Percentiles rank a stretch among this genome's conserved stretches.
These are phyloP conservation scores for Beta lomatogona DNA, from an alignment of 179 eudicot species.

Conservation along the genomic window DNA sequence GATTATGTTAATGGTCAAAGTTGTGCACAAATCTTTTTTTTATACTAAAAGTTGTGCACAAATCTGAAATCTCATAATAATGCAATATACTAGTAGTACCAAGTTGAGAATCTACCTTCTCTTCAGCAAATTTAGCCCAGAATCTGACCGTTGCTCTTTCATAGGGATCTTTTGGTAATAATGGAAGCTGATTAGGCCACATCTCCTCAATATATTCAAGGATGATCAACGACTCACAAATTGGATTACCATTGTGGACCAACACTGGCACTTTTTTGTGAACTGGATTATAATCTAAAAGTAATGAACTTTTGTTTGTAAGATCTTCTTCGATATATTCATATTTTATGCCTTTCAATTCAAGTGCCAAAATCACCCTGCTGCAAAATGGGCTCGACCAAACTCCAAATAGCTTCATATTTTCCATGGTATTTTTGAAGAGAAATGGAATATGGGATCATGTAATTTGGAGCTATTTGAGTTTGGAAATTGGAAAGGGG, in stretches of 20 bases:
- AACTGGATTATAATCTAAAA: constrained; percentile 28
- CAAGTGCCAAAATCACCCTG: constrained; percentile 34
- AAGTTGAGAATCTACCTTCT: constrained; percentile 25
- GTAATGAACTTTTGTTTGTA: constrained; percentile 25
- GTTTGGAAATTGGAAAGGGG: too few species aligned
- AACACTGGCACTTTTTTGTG: constrained; percentile 34
- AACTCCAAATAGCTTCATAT: constrained; percentile 23
- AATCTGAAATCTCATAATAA: too few species aligned
- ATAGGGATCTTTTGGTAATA: constrained; percentile 27
- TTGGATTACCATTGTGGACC: constrained; percentile 28
- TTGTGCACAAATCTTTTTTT: too few species aligned
- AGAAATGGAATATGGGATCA: neutral
- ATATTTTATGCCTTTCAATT: constrained; percentile 30
- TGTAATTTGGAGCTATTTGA: too few species aligned
- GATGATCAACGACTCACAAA: constrained; percentile 34
- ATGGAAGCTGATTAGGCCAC: constrained; percentile 23
- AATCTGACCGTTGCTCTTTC: constrained; percentile 23
- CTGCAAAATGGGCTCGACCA: constrained; percentile 32
- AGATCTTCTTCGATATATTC: constrained; percentile 31
- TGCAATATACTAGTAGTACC: neutral
- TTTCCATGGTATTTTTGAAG: constrained; percentile 11
- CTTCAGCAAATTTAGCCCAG: constrained; percentile 36
- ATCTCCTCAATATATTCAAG: constrained; percentile 33
- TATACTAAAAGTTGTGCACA: too few species aligned
- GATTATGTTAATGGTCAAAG: too few species aligned